Evolutionary conservation across 108 stramenopile species (phyloP), one percentile per base, ranked within the genome.

Genomic region (Cyclotella sp.): DNA sequence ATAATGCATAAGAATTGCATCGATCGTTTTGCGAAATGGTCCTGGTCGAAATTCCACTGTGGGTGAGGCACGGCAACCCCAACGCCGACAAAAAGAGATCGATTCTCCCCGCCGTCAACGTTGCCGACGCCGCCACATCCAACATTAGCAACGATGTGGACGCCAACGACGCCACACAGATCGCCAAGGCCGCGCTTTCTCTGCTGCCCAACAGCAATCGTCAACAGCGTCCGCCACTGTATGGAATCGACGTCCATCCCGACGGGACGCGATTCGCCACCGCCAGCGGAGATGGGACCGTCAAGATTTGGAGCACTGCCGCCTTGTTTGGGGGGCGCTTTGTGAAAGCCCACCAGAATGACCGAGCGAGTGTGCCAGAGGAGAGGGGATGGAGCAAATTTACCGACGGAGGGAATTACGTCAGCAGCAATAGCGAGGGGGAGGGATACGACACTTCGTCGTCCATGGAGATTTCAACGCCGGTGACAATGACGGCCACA

Each of bases 261-360:
- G 81, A 78, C 43, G 89, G 88, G 16, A 73, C 82, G 18, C 80
- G 83, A 39, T 88, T 95, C 76, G 94, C 91, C 22, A 95, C 94
- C 9, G 92, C 88, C 21, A 91, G 89, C 18, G 94, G 94, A 41
- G 94, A 95, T 78, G 91, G 94, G 0, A 88, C 79, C 26, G 94
- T 95, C 13, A 89, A 86, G 49, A 84, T 95, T 39, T 95, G 94
- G 94, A 90, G 78, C 63, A 78, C 73, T 40, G 51, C 18, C 13
- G 77, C 82, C 3, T 69, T 95, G 40, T 93, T 95, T 59, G 83
- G 59, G 44, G 83, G 68, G 49, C 45, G 27, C 26, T 66, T 78
- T 14, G 42, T 46, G 19, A 67, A 28, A 12, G 27, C 63, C 22
- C 42, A 43, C 21, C 46, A 58, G 45, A 16, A 52, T 41, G 30